Evolutionary conservation across 2,329 filamentous ascomycete genomes (phyloP), one percentile per base, ranked within the genome.

Genomic region (Ustulina deusta): DNA sequence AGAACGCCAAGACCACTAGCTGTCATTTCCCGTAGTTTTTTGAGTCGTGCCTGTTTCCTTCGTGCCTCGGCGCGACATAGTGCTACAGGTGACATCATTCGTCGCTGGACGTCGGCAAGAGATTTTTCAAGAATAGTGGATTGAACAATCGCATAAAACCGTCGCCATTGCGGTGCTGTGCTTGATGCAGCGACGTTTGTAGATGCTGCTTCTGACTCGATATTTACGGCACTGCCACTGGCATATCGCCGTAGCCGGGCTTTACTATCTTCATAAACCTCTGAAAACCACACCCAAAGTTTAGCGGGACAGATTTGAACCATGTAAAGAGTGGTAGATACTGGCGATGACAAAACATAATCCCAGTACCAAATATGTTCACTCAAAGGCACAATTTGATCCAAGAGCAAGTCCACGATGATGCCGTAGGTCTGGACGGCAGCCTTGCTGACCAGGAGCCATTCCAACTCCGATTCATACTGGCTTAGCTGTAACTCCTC

Each of bases 291-390:
- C 2, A 84, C 81, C 89, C 90, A 95, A 38, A 97, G 79, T 20
- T 92, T 86, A 46, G 90, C 74, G 0, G 96, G 96, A 0, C 91
- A 93, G 0, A 91, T 97, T 79, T 99, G 96, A 9, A 97, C 81
- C 15, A 93, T 91, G 79, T 97, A 97, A 3, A 97, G 78, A 36
- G 89, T 91, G 71, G 92, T 94, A 75, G 91, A 93, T 56, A 89
- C 86, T 73, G 93, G 91, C 0, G 93, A 97, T 10, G 89, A 88
- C 34, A 97, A 82, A 1, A 97, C 87, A 72, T 96, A 92, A 76
- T 97, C 93, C 96, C 96, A 99, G 79, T 98, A 98, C 89, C 91
- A 94, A 27, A 97, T 90, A 73, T 97, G 94, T 71, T 97, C 90
- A 74, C 90, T 92, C 20, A 99, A 81, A 0, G 91, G 91, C 11